Conservation (phyloP, 371 early-diverging fungal genomes). For the Mucor circinelloides region DNA sequence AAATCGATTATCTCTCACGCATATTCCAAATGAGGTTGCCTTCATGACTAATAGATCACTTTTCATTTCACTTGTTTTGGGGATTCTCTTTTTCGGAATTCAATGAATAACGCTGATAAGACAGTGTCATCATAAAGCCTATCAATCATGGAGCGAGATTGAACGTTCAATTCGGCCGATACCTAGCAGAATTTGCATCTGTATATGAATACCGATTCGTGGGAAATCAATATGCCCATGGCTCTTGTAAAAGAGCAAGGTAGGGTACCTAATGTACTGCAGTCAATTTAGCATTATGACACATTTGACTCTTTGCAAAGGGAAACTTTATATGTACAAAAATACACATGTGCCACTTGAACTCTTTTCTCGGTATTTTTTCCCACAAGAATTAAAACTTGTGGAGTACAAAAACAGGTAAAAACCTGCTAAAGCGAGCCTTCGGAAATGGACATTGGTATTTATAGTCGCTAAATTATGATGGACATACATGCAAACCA, state of each 20-base stretch:
- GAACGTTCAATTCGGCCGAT: not conserved
- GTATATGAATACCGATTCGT: not conserved
- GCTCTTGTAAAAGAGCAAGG: not conserved
- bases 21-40: slow-evolving; percentile 3
- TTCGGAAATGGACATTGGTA: not conserved
- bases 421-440: not conserved
- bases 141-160: too few species aligned
- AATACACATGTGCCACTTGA: not conserved
- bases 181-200: not conserved
- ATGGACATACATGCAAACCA: not conserved
- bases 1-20: slow-evolving; percentile 17
- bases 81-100: not conserved
- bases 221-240: not conserved
- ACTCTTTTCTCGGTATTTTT: not conserved
- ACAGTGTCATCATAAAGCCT: not conserved
- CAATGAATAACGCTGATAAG: not conserved
- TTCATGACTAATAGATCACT: slow-evolving; percentile 2
- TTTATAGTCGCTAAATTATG: not conserved
- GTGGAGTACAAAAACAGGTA: not conserved
- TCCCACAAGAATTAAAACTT: not conserved
- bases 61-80: slow-evolving; percentile 8
- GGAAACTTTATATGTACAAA: not conserved
- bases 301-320: not conserved
- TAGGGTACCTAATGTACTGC: not conserved
- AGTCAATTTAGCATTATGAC: not conserved